A percentile compares a stretch with the other conserved stretches of the same genome.
Evolutionary conservation across 2,329 filamentous ascomycete species (phyloP).

Genomic region (Cordyceps javanica): DNA sequence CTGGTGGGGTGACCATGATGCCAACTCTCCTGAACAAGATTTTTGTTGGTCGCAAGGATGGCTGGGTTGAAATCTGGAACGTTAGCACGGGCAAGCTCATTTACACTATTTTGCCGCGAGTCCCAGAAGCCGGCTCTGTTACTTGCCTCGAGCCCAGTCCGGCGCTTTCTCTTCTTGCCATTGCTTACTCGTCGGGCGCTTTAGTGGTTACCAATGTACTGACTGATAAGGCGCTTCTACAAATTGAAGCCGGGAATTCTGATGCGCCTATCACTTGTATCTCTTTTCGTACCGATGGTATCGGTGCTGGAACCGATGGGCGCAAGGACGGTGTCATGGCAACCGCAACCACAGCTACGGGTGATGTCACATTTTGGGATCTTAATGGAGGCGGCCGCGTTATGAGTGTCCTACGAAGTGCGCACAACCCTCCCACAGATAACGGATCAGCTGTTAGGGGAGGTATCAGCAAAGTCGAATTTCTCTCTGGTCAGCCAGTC

Average conservation of each 20-base stretch:
- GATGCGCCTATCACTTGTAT: constrained; percentile 71
- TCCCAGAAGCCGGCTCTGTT: constrained; percentile 68
- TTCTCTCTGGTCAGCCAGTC: constrained; percentile 81
- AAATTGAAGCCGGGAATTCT: constrained; percentile 59
- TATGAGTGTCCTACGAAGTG: constrained; percentile 78
- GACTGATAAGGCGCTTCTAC: constrained; percentile 66
- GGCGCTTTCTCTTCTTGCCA: constrained; percentile 76
- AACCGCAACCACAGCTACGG: constrained; percentile 69
- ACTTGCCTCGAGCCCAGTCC: constrained; percentile 81
- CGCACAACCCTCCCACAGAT: constrained; percentile 69
- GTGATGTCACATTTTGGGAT: constrained; percentile 95
- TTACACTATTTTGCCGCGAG: constrained; percentile 78
- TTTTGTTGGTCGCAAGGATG: constrained; percentile 80
- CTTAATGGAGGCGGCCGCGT: constrained; percentile 82
- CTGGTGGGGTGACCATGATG: constrained; percentile 76
- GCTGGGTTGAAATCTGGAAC: constrained; percentile 95
- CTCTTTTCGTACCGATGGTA: constrained; percentile 81
- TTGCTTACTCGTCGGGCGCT: constrained; percentile 76
- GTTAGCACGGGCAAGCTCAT: constrained; percentile 85
- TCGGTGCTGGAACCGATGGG: constrained; percentile 84
- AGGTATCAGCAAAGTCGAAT: constrained; percentile 82
- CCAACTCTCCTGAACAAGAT: constrained; percentile 96
- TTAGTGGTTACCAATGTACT: constrained; percentile 77
- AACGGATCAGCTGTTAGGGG: constrained; percentile 54
- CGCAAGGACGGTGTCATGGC: constrained; percentile 88